These are phyloP conservation scores for Eucalyptus cloeziana DNA, from an alignment of 345 rosid species.

Conservation along the genomic window DNA sequence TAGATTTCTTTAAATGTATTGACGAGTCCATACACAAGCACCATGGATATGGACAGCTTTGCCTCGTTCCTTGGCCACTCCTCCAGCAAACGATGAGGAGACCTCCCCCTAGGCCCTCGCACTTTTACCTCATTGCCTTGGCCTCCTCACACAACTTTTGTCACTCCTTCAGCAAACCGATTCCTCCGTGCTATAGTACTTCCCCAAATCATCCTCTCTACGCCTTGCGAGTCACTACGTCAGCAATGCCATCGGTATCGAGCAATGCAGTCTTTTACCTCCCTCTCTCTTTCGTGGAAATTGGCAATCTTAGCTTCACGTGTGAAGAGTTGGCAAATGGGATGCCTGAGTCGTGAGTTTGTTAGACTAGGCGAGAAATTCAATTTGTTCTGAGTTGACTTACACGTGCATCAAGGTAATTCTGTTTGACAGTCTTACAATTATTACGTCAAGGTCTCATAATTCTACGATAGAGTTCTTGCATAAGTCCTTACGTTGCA, in stretches of 20 bases:
- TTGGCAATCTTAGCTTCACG: neutral
- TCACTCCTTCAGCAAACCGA: neutral
- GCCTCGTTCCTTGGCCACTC: neutral
- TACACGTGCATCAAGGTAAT: no score
- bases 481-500: no score
- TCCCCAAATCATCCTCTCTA: neutral
- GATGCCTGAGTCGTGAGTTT: neutral
- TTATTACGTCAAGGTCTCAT: no score
- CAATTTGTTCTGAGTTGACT: no score
- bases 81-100: neutral
- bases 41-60: neutral
- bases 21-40: neutral
- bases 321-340: neutral
- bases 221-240: neutral
- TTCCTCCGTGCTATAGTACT: neutral
- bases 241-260: neutral
- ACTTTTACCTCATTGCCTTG: neutral
- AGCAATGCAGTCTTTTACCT: neutral
- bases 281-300: neutral
- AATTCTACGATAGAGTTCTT: no score
- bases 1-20: neutral
- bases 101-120: neutral
- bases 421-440: no score
- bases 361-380: neutral
- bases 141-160: neutral